Conservation (phyloP, 441 rosid species). For the Mallotus japonicus region DNA sequence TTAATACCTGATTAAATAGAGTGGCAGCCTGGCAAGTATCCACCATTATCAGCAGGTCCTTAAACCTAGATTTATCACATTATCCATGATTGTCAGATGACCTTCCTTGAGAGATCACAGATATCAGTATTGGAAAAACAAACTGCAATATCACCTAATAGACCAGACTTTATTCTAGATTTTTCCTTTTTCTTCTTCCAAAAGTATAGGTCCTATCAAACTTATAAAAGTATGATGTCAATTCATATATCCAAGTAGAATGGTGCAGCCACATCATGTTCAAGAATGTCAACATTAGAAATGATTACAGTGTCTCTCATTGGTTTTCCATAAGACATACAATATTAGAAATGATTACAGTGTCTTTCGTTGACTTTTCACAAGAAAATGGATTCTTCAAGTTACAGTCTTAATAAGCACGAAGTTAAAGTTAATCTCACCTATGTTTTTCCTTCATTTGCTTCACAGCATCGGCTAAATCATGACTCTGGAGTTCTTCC, state of each 20-base stretch:
- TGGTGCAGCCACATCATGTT: not conserved
- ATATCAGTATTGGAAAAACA: not conserved
- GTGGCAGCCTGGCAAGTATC: slow-evolving; percentile 99
- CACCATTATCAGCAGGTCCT: slow-evolving; percentile 96
- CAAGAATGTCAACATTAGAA: slow-evolving; percentile 11
- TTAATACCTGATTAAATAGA: slow-evolving; percentile 81
- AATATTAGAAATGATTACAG: slow-evolving; percentile 7
- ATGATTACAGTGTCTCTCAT: slow-evolving; percentile 2
- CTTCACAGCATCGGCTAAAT: slow-evolving; percentile 98
- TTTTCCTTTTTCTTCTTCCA: too few species aligned
- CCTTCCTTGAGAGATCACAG: slow-evolving; percentile 10
- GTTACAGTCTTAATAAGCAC: slow-evolving; percentile 16
- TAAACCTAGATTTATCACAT: slow-evolving; percentile 55
- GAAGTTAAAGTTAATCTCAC: slow-evolving; percentile 33
- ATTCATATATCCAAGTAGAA: not conserved
- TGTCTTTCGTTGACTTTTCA: not conserved
- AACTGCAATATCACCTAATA: not conserved
- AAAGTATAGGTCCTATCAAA: not conserved
- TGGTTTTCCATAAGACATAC: not conserved
- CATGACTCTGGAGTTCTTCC: slow-evolving; percentile 99
- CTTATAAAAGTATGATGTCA: not conserved
- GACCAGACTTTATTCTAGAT: not conserved
- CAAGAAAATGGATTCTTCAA: slow-evolving; percentile 1
- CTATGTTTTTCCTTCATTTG: slow-evolving; percentile 97
- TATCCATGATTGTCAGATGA: slow-evolving; percentile 22